Conservation (phyloP, 257 asterid species). For the Vinca minor region DNA sequence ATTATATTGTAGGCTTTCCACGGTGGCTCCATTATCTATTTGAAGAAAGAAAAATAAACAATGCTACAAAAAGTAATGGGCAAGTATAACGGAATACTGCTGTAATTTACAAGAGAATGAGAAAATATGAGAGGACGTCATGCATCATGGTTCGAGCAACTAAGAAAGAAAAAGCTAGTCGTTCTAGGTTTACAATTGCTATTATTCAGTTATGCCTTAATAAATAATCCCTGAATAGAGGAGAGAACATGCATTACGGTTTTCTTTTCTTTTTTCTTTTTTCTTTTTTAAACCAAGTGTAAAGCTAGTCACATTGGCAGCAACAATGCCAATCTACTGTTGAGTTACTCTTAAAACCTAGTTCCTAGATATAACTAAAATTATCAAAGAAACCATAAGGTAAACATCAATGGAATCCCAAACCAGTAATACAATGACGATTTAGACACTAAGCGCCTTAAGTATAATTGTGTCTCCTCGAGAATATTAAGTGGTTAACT, state of each 20-base stretch:
- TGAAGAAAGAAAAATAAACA: constrained; percentile 12
- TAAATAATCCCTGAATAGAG: not conserved
- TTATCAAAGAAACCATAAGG: not conserved
- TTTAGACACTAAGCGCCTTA: not conserved
- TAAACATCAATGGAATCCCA: not conserved
- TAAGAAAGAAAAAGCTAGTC: not conserved
- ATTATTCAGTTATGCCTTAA: not conserved
- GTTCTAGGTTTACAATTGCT: not conserved
- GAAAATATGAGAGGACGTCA: constrained; percentile 11
- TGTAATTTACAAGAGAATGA: constrained; percentile 7
- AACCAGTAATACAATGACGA: not conserved
- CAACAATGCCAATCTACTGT: not conserved
- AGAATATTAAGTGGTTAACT: not conserved
- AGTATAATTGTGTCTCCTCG: not conserved
- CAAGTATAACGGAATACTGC: not conserved
- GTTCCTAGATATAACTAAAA: not conserved
- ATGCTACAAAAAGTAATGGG: not conserved
- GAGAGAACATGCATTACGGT: not conserved
- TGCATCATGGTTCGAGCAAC: not conserved
- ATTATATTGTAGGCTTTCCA: constrained; percentile 82
- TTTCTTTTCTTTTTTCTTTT: too few species aligned
- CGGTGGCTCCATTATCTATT: constrained; percentile 96
- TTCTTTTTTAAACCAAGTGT: too few species aligned
- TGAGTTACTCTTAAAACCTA: not conserved
- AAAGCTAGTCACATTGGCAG: not conserved